Percentiles rank a stretch among this genome's conserved stretches.
Conservation (phyloP, 371 early-diverging fungal genomes). For the Mucor indicus region DNA sequence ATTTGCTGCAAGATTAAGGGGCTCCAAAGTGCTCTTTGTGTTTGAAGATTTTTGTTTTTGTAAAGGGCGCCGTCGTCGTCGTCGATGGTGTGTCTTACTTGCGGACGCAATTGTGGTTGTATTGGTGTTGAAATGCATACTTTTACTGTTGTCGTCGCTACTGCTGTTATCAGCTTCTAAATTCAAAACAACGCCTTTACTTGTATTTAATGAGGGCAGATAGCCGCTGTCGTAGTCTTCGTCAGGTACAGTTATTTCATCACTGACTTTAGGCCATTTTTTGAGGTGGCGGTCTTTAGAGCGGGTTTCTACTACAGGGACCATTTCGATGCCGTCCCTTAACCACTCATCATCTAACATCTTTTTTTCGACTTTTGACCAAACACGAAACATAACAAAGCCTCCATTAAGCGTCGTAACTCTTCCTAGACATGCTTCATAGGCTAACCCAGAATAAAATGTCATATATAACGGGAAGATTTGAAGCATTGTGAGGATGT, state of each 20-base stretch:
- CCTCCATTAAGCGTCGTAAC: conserved; percentile 42
- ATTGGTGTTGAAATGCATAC: neutral
- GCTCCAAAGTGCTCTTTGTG: neutral
- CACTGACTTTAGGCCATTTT: conserved; percentile 35
- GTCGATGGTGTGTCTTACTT: neutral
- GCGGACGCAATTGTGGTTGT: neutral
- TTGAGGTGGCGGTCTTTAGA: no score
- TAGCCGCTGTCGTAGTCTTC: neutral
- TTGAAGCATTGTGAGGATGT: conserved; percentile 47
- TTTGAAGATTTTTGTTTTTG: neutral
- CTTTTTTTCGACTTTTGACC: no score
- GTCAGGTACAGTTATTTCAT: conserved; percentile 15
- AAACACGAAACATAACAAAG: conserved; percentile 45
- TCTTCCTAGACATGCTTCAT: conserved; percentile 44
- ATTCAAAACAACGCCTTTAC: no score
- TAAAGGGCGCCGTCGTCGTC: neutral
- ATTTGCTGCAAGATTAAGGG: conserved; percentile 26
- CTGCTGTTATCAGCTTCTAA: conserved; percentile 7
- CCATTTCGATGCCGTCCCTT: no score
- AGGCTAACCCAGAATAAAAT: conserved; percentile 37
- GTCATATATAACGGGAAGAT: conserved; percentile 41
- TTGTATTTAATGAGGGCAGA: no score
- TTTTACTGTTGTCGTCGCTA: conserved; percentile 4
- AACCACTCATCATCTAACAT: no score
- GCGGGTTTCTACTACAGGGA: no score